Evolutionary conservation across 2,329 filamentous ascomycete species (phyloP).

Genomic region (Scedosporium apiospermum): DNA sequence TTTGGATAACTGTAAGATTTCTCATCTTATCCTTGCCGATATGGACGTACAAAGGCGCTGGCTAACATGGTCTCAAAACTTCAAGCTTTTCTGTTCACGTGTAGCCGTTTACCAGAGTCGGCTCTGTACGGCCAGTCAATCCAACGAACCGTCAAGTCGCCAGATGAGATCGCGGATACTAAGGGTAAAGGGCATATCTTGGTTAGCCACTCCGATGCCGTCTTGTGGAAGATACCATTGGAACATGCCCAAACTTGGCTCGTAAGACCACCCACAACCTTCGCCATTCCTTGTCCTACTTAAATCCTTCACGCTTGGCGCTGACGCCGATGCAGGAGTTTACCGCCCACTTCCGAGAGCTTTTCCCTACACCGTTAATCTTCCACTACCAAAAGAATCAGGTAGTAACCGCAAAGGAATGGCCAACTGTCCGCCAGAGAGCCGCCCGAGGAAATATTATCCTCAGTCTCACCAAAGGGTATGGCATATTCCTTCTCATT

Average conservation of each 20-base stretch:
- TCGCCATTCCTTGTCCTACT: background rate
- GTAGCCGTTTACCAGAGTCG: constrained; percentile 8
- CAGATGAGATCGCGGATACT: background rate
- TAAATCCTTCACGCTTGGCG: background rate
- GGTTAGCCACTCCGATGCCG: constrained; percentile 12
- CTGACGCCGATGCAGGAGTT: constrained; percentile 12
- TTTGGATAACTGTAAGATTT: constrained; percentile 15
- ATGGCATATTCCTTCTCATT: background rate
- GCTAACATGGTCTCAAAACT: no score
- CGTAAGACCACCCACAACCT: constrained; percentile 10
- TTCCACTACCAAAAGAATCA: constrained; percentile 10
- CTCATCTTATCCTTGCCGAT: background rate
- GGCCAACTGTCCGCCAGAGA: constrained; percentile 12
- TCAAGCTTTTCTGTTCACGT: constrained; percentile 15
- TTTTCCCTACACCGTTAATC: constrained; percentile 14
- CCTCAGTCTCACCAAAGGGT: background rate
- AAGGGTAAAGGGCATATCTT: constrained; percentile 7
- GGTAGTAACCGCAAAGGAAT: constrained; percentile 12
- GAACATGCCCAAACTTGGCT: constrained; percentile 16
- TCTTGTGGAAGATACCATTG: constrained; percentile 14
- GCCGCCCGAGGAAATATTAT: constrained; percentile 4
- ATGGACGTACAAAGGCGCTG: no score
- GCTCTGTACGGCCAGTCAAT: background rate
- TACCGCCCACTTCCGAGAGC: constrained; percentile 14
- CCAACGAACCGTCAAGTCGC: background rate